A percentile compares a stretch with the other conserved stretches of the same genome.
Evolutionary conservation across 306 rosid genomes (phyloP).

Genomic region (Acacia acuminata): DNA sequence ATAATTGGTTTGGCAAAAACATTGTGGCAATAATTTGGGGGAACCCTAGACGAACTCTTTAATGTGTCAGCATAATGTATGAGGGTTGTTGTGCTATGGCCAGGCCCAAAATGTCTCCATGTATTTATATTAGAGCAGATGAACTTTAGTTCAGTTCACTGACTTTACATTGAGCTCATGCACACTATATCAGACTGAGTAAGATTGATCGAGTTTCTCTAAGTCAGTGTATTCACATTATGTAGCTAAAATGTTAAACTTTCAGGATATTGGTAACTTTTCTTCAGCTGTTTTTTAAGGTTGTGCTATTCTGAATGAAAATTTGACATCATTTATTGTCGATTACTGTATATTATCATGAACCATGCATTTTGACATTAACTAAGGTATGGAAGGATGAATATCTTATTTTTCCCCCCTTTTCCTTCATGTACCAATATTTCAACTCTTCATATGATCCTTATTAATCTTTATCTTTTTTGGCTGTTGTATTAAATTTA

Average conservation of each 20-base stretch:
- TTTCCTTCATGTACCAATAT: neutral
- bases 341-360: neutral
- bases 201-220: neutral
- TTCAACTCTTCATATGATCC: neutral
- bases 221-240: neutral
- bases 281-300: too few species aligned
- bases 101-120: neutral
- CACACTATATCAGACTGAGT: neutral
- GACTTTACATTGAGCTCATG: neutral
- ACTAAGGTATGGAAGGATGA: neutral
- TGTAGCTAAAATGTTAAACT: neutral
- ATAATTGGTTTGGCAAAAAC: neutral
- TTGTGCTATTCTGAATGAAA: neutral
- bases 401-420: neutral
- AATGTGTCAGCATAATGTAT: neutral
- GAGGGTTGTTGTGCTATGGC: neutral
- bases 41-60: neutral
- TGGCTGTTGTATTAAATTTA: constrained; percentile 6
- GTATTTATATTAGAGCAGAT: neutral
- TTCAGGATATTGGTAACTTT: neutral
- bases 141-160: neutral
- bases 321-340: neutral
- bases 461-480: neutral
- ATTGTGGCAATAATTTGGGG: neutral
- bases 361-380: neutral